Evolutionary conservation across 176 grass and related monocot species (phyloP).

Genomic region (Juncus effusus): DNA sequence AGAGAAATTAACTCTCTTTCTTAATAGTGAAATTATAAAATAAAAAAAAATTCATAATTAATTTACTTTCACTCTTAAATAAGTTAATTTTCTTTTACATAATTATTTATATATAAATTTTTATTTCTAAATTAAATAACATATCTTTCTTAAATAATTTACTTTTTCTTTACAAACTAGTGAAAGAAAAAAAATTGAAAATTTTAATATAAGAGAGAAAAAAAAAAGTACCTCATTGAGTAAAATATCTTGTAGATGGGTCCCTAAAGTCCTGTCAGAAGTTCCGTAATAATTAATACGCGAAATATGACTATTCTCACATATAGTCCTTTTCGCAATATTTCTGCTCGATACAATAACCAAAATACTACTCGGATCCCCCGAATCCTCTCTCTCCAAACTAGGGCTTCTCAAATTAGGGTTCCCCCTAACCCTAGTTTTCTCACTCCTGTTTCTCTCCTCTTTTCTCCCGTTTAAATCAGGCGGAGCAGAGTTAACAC

Average conservation of each 20-base stretch:
- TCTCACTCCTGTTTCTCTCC: neutral
- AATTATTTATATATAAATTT: too few species aligned
- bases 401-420: slow-evolving; percentile 8
- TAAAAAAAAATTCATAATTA: too few species aligned
- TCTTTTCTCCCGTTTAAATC: slow-evolving; percentile 10
- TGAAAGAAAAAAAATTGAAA: slow-evolving; percentile 16
- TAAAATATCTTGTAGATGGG: slow-evolving; percentile 68
- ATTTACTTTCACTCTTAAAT: too few species aligned
- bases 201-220: slow-evolving; percentile 25
- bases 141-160: neutral
- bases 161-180: neutral
- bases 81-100: too few species aligned
- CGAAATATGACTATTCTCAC: slow-evolving; percentile 82
- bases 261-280: slow-evolving; percentile 74
- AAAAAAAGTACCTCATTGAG: slow-evolving; percentile 68
- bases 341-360: slow-evolving; percentile 69
- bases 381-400: slow-evolving; percentile 30
- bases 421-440: slow-evolving; percentile 14
- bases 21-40: too few species aligned
- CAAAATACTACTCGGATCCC: slow-evolving; percentile 62
- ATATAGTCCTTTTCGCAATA: slow-evolving; percentile 65
- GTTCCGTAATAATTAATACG: slow-evolving; percentile 91
- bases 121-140: too few species aligned
- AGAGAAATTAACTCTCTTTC: too few species aligned
- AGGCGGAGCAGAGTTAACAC: slow-evolving; percentile 26